phyloP scores from a whole-genome alignment of 352 stramenopile genomes.

The Globisporangium emineosum region DNA sequence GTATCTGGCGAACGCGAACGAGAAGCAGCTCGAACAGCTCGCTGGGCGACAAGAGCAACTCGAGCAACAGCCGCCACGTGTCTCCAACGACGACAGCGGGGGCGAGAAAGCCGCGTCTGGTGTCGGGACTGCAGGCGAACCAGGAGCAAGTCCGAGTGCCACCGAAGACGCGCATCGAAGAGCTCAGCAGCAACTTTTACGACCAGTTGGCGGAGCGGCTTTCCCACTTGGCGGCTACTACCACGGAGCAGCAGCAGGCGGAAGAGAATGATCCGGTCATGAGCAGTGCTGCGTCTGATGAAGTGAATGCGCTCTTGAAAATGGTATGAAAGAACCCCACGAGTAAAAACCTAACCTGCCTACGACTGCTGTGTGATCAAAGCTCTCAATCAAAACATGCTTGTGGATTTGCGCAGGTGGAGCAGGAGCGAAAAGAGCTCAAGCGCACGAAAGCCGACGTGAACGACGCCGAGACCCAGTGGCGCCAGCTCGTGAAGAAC shows the following conservation, averaged over 20 bases:
- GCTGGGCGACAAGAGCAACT: conserved; percentile 28
- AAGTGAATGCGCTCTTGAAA: conserved; percentile 34
- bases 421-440: conserved; percentile 39
- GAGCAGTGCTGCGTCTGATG: conserved; percentile 15
- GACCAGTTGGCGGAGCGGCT: conserved; percentile 47
- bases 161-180: conserved; percentile 53
- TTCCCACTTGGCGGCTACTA: conserved; percentile 22
- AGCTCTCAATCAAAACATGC: background rate
- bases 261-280: background rate
- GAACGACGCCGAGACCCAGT: conserved; percentile 55
- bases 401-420: conserved; percentile 29
- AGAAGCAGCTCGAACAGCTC: conserved; percentile 46
- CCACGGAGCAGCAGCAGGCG: conserved; percentile 16
- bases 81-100: conserved; percentile 24
- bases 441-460: conserved; percentile 15
- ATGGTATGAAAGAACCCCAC: conserved; percentile 42
- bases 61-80: conserved; percentile 29
- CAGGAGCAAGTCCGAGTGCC: conserved; percentile 69
- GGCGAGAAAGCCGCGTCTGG: conserved; percentile 25
- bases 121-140: conserved; percentile 45
- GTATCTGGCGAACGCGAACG: conserved; percentile 45
- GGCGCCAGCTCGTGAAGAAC: conserved; percentile 78
- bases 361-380: no score
- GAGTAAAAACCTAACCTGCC: no score
- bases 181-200: conserved; percentile 62